Conservation (phyloP, 2,329 filamentous ascomycete species). For the Monosporascus sp. region DNA sequence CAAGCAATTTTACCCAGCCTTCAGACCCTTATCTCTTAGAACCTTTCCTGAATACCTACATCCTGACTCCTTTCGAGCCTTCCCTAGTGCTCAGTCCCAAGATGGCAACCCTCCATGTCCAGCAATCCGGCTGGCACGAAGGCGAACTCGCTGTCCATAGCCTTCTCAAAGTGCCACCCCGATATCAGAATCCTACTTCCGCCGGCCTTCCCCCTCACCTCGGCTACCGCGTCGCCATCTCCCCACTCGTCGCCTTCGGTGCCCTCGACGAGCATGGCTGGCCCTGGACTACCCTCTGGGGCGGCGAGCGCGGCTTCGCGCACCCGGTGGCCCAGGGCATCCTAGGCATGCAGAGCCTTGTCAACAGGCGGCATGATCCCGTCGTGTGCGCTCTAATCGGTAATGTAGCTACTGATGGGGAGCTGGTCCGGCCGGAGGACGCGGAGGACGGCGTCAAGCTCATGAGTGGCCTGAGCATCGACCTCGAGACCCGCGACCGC, state of each 20-base stretch:
- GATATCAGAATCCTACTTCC: constrained; percentile 56
- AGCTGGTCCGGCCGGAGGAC: constrained; percentile 30
- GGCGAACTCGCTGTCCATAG: no score
- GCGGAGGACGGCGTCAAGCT: constrained; percentile 32
- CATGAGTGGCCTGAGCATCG: constrained; percentile 50
- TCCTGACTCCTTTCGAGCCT: no score
- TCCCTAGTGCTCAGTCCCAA: no score
- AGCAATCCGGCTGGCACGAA: no score
- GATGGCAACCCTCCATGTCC: no score
- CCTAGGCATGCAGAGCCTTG: constrained; percentile 57
- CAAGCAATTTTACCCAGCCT: no score
- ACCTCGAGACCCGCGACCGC: constrained; percentile 62
- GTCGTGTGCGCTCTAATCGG: constrained; percentile 59
- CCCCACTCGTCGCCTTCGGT: constrained; percentile 68
- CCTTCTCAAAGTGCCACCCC: no score
- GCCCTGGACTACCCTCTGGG: constrained; percentile 76
- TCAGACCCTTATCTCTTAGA: no score
- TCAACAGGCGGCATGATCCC: constrained; percentile 62
- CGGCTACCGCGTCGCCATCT: constrained; percentile 52
- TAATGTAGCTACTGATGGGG: constrained; percentile 33
- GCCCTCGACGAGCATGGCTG: constrained; percentile 59
- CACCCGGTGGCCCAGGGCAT: constrained; percentile 56
- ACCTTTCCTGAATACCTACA: no score
- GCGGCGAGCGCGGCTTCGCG: constrained; percentile 66
- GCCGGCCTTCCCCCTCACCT: constrained; percentile 58